A percentile compares a stretch with the other conserved stretches of the same genome.
phyloP scores from a whole-genome alignment of 2,329 filamentous ascomycete genomes.

The Colletotrichum liaoningense region DNA sequence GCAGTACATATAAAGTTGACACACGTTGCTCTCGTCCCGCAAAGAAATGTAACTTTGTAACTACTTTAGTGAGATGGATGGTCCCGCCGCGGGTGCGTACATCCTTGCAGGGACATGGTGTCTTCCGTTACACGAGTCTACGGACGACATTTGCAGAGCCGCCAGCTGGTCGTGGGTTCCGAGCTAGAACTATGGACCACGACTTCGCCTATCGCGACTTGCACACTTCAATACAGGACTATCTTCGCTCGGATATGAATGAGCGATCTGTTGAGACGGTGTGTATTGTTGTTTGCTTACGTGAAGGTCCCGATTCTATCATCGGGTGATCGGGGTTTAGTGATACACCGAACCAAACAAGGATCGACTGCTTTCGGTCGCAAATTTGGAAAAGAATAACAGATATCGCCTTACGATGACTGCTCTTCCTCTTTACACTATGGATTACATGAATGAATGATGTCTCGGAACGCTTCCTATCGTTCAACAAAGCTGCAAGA shows the following conservation, averaged over 20 bases:
- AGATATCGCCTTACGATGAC: not conserved
- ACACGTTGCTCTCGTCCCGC: not conserved
- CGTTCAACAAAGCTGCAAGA: not conserved
- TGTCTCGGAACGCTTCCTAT: too few relatives aligned
- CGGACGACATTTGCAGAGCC: not conserved
- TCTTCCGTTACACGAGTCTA: not conserved
- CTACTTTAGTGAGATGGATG: not conserved
- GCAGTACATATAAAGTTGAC: not conserved
- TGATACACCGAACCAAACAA: not conserved
- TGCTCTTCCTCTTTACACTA: not conserved
- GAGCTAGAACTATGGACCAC: not conserved
- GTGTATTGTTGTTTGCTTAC: not conserved
- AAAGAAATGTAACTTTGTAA: not conserved
- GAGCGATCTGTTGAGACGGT: not conserved
- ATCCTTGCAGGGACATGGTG: not conserved
- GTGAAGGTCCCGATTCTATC: not conserved
- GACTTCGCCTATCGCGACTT: not conserved
- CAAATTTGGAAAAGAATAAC: too few relatives aligned
- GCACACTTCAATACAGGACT: not conserved
- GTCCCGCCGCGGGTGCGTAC: not conserved
- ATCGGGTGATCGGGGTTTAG: not conserved
- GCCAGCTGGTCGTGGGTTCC: not conserved
- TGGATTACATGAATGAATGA: too few relatives aligned
- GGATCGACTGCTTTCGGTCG: too few relatives aligned
- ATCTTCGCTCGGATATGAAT: not conserved